A percentile compares a stretch with the other conserved stretches of the same genome.
These are phyloP conservation scores for Phytophthora tentaculata DNA, from an alignment of 352 stramenopile species.

Conservation along the genomic window DNA sequence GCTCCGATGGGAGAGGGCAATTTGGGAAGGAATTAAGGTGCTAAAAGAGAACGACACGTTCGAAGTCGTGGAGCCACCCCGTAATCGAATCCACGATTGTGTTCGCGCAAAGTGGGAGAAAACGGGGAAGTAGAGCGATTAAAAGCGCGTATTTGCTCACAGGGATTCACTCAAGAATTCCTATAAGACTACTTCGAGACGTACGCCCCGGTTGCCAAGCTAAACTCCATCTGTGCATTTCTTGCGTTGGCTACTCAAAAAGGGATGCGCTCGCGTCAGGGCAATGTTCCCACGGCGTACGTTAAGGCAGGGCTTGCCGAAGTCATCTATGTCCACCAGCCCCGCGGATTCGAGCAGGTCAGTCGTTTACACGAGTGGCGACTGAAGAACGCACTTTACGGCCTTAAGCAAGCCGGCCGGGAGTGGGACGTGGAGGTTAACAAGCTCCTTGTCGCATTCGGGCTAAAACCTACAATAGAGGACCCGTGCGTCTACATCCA, in stretches of 20 bases:
- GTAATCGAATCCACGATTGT: constrained; percentile 8
- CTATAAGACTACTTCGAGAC: constrained; percentile 6
- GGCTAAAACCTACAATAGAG: not conserved
- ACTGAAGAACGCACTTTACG: constrained; percentile 18
- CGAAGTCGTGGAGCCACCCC: constrained; percentile 11
- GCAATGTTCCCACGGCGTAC: constrained; percentile 9
- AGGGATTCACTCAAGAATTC: constrained; percentile 12
- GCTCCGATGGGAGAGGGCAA: constrained; percentile 3
- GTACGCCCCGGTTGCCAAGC: not conserved
- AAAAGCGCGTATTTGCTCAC: constrained; percentile 25
- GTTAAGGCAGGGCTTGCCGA: constrained; percentile 14
- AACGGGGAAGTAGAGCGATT: constrained; percentile 11
- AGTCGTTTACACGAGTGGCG: constrained; percentile 14
- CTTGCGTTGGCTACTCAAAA: constrained; percentile 2
- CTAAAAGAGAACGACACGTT: constrained; percentile 10
- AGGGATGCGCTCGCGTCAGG: not conserved
- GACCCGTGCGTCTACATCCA: constrained; percentile 12
- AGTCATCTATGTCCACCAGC: constrained; percentile 11
- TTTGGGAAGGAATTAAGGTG: constrained; percentile 3
- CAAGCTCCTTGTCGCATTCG: not conserved
- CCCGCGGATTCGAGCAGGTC: constrained; percentile 14
- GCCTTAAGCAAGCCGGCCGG: constrained; percentile 8
- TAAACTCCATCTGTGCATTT: constrained; percentile 23
- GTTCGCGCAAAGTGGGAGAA: constrained; percentile 2
- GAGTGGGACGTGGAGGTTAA: constrained; percentile 18